phyloP scores from a whole-genome alignment of 2,329 filamentous ascomycete genomes.

The Colletotrichum lindemuthianum region DNA sequence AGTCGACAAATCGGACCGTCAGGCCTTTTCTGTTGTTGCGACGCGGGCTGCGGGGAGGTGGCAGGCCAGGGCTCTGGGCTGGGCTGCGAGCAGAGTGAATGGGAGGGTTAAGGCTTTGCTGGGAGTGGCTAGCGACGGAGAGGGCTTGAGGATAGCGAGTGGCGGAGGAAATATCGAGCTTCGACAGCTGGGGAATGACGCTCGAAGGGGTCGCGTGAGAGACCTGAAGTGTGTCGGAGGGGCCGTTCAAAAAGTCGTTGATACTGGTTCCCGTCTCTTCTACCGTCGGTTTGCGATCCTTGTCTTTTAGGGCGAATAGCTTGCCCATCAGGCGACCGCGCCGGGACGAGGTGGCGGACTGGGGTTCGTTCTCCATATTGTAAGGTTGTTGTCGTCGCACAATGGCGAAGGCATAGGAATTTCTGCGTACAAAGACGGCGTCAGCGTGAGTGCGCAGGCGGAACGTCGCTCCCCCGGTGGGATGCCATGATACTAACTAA shows the following conservation, averaged over 20 bases:
- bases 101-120: constrained; percentile 56
- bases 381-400: constrained; percentile 34
- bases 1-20: constrained; percentile 77
- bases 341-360: constrained; percentile 51
- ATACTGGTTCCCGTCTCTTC: constrained; percentile 57
- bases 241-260: constrained; percentile 68
- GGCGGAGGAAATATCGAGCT: constrained; percentile 65
- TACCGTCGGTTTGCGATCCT: constrained; percentile 51
- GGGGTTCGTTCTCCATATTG: constrained; percentile 57
- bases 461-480: constrained; percentile 2
- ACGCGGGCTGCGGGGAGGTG: constrained; percentile 50
- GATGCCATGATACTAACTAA: neutral
- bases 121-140: constrained; percentile 53
- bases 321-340: constrained; percentile 71
- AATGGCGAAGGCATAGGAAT: constrained; percentile 29
- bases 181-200: constrained; percentile 56
- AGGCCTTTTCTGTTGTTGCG: constrained; percentile 72
- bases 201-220: constrained; percentile 58
- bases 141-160: constrained; percentile 66
- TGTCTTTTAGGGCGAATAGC: constrained; percentile 64
- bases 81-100: constrained; percentile 55
- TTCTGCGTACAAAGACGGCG: constrained; percentile 5
- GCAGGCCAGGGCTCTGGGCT: constrained; percentile 26
- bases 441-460: constrained; percentile 16
- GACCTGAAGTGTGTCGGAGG: constrained; percentile 64